phyloP scores from a whole-genome alignment of 306 rosid species.

The Potentilla sterilis region DNA sequence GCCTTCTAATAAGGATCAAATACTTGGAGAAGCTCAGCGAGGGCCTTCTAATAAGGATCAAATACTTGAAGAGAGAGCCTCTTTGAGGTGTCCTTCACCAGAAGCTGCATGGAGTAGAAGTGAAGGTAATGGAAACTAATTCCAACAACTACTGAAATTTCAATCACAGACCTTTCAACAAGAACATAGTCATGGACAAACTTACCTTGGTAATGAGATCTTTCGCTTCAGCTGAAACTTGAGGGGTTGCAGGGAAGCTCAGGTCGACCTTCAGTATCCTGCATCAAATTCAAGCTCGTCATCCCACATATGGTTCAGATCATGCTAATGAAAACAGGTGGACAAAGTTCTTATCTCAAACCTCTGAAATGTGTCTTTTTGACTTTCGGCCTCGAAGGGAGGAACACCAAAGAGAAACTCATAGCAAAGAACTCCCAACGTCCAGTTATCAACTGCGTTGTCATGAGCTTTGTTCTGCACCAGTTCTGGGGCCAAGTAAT shows the following conservation, averaged over 20 bases:
- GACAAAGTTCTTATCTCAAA: slow-evolving; percentile 11
- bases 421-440: slow-evolving; percentile 79
- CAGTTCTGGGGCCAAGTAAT: slow-evolving; percentile 92
- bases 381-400: slow-evolving; percentile 90
- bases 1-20: background rate
- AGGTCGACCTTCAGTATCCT: slow-evolving; percentile 74
- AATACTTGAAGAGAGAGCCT: slow-evolving; percentile 56
- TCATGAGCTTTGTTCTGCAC: slow-evolving; percentile 86
- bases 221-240: slow-evolving; percentile 62
- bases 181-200: background rate
- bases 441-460: slow-evolving; percentile 87
- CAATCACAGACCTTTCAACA: background rate
- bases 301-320: background rate
- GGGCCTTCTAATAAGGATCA: background rate
- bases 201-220: slow-evolving; percentile 66
- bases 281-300: slow-evolving; percentile 21
- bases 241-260: slow-evolving; percentile 57
- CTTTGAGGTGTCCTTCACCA: slow-evolving; percentile 71
- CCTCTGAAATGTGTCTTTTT: slow-evolving; percentile 79
- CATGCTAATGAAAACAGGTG: background rate
- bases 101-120: slow-evolving; percentile 48
- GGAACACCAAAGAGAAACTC: slow-evolving; percentile 86
- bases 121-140: background rate
- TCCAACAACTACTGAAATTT: background rate
- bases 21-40: background rate